A percentile compares a stretch with the other conserved stretches of the same genome.
Conservation (phyloP, 768 basidiomycete species). For the Lactifluus piperatus region DNA sequence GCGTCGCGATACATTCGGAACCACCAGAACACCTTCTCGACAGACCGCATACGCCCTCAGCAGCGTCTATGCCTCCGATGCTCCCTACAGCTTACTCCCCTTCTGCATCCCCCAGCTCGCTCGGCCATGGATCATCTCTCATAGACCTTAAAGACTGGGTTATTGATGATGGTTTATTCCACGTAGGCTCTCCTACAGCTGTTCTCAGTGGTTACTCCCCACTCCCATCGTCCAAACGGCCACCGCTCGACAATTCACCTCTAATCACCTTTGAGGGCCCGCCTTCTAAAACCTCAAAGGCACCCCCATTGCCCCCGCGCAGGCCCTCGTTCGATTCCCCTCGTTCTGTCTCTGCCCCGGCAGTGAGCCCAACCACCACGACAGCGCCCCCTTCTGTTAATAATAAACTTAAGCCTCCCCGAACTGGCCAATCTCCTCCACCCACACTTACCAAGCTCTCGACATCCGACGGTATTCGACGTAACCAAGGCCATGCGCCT, state of each 20-base stretch:
- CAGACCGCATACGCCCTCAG: constrained; percentile 9
- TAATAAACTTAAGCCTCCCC: constrained; percentile 35
- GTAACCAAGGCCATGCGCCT: constrained; percentile 38
- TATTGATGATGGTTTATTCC: constrained; percentile 44
- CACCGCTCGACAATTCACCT: constrained; percentile 26
- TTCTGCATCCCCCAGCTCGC: constrained; percentile 9
- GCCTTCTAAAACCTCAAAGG: constrained; percentile 30
- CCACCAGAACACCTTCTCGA: constrained; percentile 19
- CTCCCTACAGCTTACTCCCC: constrained; percentile 9
- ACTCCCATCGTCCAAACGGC: neutral
- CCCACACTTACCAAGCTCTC: constrained; percentile 28
- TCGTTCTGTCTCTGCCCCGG: constrained; percentile 48
- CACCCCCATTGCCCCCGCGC: constrained; percentile 55
- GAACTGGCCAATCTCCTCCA: constrained; percentile 44
- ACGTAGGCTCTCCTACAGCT: neutral
- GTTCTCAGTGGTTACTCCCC: neutral
- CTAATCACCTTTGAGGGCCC: constrained; percentile 46
- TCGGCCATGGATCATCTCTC: constrained; percentile 39
- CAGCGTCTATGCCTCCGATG: constrained; percentile 13
- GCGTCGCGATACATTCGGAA: constrained; percentile 9
- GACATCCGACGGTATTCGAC: constrained; percentile 27
- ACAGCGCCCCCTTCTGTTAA: constrained; percentile 31
- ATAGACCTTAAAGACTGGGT: constrained; percentile 67
- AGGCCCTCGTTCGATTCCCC: constrained; percentile 38
- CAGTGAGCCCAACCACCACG: constrained; percentile 23